Evolutionary conservation across 2,329 filamentous ascomycete species (phyloP).

Genomic region (Colletotrichum limetticola): DNA sequence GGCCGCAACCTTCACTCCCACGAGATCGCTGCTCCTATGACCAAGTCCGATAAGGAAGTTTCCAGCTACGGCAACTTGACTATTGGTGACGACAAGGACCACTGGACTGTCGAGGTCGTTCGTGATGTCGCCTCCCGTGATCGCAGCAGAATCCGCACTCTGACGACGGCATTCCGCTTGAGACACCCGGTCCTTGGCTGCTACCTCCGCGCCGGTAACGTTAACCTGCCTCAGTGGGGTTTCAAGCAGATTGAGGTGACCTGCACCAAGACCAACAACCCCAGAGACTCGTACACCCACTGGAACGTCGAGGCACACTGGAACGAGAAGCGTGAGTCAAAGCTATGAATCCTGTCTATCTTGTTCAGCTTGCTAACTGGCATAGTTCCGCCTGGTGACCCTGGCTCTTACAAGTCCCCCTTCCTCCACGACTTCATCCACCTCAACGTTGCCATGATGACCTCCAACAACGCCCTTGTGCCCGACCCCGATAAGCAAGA

Average conservation of each 20-base stretch:
- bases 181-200: conserved; percentile 85
- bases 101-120: conserved; percentile 95
- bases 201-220: conserved; percentile 94
- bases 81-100: conserved; percentile 95
- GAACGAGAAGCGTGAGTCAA: conserved; percentile 87
- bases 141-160: conserved; percentile 84
- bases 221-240: conserved; percentile 97
- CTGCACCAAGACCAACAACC: conserved; percentile 92
- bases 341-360: not conserved
- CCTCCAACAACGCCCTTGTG: conserved; percentile 97
- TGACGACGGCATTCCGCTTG: conserved; percentile 93
- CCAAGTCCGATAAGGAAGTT: conserved; percentile 91
- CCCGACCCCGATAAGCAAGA: conserved; percentile 99
- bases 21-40: conserved; percentile 85
- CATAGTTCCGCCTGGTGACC: conserved; percentile 85
- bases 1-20: conserved; percentile 98
- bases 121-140: conserved; percentile 89
- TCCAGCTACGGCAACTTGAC: conserved; percentile 97
- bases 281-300: conserved; percentile 93
- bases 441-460: conserved; percentile 99
- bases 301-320: conserved; percentile 98
- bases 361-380: conserved; percentile 44
- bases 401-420: conserved; percentile 93
- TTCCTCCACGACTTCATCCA: conserved; percentile 99
- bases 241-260: conserved; percentile 99